Evolutionary conservation across 2,329 filamentous ascomycete genomes (phyloP).

Genomic region (Ceratocystis papillata): DNA sequence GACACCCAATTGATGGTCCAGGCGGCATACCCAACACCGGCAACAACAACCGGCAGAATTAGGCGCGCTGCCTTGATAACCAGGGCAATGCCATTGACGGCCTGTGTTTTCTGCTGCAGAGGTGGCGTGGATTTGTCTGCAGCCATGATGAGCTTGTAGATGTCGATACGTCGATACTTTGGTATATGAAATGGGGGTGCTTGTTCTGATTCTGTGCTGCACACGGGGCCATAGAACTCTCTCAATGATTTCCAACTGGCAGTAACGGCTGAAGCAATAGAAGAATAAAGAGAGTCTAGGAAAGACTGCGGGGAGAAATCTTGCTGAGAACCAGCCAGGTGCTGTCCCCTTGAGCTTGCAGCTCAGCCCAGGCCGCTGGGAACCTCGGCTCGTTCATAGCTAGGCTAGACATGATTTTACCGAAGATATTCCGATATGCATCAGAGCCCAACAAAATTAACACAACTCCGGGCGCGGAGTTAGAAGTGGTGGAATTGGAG

Average conservation of each 20-base stretch:
- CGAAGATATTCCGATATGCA: background rate
- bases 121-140: background rate
- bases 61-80: constrained; percentile 32
- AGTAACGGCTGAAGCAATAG: background rate
- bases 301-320: background rate
- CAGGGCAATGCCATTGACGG: constrained; percentile 25
- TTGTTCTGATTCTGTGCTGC: background rate
- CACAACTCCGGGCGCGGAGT: background rate
- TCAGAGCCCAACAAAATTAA: background rate
- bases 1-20: constrained; percentile 37
- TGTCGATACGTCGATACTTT: background rate
- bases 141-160: background rate
- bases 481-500: background rate
- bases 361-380: background rate
- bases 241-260: background rate
- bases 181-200: too few relatives aligned
- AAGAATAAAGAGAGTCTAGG: background rate
- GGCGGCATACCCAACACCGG: constrained; percentile 39
- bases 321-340: background rate
- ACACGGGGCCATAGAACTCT: background rate
- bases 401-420: background rate
- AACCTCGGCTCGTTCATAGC: constrained; percentile 2
- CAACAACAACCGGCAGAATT: constrained; percentile 36
- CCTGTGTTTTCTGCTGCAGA: constrained; percentile 15
- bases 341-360: background rate